These are phyloP conservation scores for Dictyostelium purpureum DNA, from an alignment of 78 protist species.

Conservation along the genomic window DNA sequence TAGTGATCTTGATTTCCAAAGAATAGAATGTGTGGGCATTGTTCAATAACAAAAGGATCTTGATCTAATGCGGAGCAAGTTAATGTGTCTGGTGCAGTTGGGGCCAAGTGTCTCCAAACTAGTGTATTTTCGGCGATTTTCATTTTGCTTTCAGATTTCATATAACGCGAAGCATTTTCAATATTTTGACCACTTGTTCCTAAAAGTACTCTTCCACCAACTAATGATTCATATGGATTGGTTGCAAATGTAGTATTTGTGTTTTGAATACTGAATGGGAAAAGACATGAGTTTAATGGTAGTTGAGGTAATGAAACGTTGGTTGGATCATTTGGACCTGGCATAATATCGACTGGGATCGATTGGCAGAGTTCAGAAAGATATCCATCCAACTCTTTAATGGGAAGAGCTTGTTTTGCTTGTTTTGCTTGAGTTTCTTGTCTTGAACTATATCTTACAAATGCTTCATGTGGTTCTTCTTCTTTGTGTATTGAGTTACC, in stretches of 20 bases:
- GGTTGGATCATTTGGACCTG: constrained; percentile 74
- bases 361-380: constrained; percentile 22
- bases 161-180: constrained; percentile 65
- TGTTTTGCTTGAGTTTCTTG: constrained; percentile 26
- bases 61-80: constrained; percentile 61
- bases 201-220: constrained; percentile 64
- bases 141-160: neutral
- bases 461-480: constrained; percentile 35
- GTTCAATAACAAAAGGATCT: constrained; percentile 74
- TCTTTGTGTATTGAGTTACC: constrained; percentile 62
- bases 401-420: constrained; percentile 50
- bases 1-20: constrained; percentile 47
- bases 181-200: constrained; percentile 81
- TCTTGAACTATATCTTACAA: constrained; percentile 30
- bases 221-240: constrained; percentile 65
- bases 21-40: constrained; percentile 74
- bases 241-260: constrained; percentile 26
- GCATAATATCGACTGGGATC: constrained; percentile 64
- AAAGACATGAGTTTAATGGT: constrained; percentile 63
- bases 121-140: constrained; percentile 24
- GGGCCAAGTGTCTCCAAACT: constrained; percentile 77
- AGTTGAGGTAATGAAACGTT: constrained; percentile 62
- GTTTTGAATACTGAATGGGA: constrained; percentile 60
- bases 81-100: constrained; percentile 76
- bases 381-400: constrained; percentile 38